Base-by-base conservation (phyloP, 2,329 filamentous ascomycete genomes). In the Coniochaeta sp. region DNA sequence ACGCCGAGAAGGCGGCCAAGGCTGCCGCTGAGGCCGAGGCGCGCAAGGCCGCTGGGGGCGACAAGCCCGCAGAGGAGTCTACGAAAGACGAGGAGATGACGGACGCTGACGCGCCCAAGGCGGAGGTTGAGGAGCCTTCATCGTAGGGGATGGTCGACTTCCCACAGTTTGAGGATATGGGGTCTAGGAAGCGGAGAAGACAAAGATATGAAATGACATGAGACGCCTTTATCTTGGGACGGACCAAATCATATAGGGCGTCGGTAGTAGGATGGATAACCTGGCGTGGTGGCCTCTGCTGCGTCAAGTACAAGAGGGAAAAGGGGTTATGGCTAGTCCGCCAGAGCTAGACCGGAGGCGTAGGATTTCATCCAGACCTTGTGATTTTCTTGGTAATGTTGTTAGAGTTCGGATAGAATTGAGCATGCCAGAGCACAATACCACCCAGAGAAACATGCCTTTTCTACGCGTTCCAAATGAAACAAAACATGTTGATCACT, bases 1-100 rank as follows among this genome's bases (percentile, higher is more conserved):
- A 95, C 62, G 90, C 90, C 64, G 88, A 91, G 76, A 86, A 86
- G 72, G 88, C 89, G 67, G 88, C 89, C 60, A 91, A 90, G 76
- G 89, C 90, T 76, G 79, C 78, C 56, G 77, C 78, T 61, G 79
- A 83, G 68, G 81, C 83, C 71, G 80, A 82, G 72, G 75, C 79
- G 63, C 77, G 78, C 74, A 81, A 83, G 73, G 77, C 79, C 65
- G 76, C 78, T 63, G 54, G 33, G 3, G 79, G 82, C 22, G 79
- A 81, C 63, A 82, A 83, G 73, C 72, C 75, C 24, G 71, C 81
- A 64, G 74, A 72, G 12, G 71, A 68, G 59, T 68, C 72, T 62
- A 66, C 59, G 66, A 81, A 79, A 67, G 84, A 87, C 66, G 81
- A 85, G 70, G 84, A 85, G 67, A 87, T 87, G 84, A 79, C 83